Evolutionary conservation across 1,284 basidiomycete genomes (phyloP).

Genomic region (Leucoagaricus sp.): DNA sequence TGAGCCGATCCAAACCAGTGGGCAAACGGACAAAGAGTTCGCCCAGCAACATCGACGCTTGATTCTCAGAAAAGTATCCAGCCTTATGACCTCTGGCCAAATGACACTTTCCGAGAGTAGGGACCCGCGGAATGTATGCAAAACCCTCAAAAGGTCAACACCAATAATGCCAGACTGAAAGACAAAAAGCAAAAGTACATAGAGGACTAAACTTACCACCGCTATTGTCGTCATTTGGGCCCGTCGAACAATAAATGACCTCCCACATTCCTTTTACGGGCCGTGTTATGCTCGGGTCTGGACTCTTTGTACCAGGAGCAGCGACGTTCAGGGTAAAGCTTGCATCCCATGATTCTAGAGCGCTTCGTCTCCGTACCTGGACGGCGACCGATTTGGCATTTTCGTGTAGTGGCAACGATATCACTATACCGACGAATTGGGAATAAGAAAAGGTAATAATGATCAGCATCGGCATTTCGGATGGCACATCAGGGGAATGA

Average conservation of each 20-base stretch:
- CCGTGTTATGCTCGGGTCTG: conserved; percentile 41
- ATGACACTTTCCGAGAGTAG: neutral
- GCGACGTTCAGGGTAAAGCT: neutral
- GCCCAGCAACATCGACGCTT: neutral
- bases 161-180: neutral
- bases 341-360: conserved; percentile 12
- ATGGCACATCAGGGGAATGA: neutral
- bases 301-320: conserved; percentile 31
- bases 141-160: neutral
- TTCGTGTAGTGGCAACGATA: conserved; percentile 43
- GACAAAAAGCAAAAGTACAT: conserved; percentile 17
- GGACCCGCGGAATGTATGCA: neutral
- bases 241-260: conserved; percentile 36
- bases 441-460: neutral
- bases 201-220: neutral
- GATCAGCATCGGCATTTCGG: conserved; percentile 1
- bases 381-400: conserved; percentile 33
- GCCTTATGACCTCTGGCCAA: neutral
- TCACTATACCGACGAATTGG: conserved; percentile 33
- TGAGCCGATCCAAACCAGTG: neutral
- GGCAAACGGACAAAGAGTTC: neutral
- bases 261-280: conserved; percentile 40
- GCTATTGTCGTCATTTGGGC: neutral
- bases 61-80: neutral
- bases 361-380: conserved; percentile 20